These are phyloP conservation scores for Fusarium ambrosium DNA, from an alignment of 2,329 filamentous ascomycete genomes.

Conservation along the genomic window DNA sequence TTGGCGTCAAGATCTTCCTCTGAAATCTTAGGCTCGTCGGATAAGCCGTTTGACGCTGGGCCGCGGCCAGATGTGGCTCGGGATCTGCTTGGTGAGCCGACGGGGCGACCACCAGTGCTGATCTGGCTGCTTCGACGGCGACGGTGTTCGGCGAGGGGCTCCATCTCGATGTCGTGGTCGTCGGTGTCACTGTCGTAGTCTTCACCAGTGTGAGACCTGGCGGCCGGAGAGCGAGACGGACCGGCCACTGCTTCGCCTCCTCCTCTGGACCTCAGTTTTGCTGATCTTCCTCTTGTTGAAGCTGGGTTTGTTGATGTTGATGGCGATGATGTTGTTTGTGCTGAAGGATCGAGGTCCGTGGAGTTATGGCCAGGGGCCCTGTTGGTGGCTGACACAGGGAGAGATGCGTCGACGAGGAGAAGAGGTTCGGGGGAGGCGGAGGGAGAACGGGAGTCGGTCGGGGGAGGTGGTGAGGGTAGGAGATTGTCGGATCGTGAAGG, in stretches of 20 bases:
- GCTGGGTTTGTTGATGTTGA: constrained; percentile 21
- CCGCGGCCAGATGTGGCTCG: constrained; percentile 39
- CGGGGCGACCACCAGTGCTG: constrained; percentile 52
- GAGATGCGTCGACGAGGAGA: constrained; percentile 25
- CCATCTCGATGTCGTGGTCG: constrained; percentile 68
- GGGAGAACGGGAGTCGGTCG: constrained; percentile 26
- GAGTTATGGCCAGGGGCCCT: background rate
- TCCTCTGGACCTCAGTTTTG: constrained; percentile 19
- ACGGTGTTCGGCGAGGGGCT: constrained; percentile 66
- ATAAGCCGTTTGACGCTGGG: constrained; percentile 44
- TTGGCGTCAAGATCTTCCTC: constrained; percentile 56
- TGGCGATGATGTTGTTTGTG: constrained; percentile 20
- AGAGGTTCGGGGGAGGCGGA: constrained; percentile 21
- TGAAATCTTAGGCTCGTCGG: constrained; percentile 61
- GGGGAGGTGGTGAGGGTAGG: constrained; percentile 22
- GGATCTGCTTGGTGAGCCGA: constrained; percentile 46
- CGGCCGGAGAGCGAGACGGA: constrained; percentile 28
- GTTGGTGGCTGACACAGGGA: constrained; percentile 14
- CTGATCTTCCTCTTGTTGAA: constrained; percentile 15
- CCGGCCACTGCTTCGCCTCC: constrained; percentile 35
- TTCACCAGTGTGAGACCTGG: constrained; percentile 31
- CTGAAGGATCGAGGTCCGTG: constrained; percentile 13
- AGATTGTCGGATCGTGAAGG: constrained; percentile 34
- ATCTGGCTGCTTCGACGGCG: constrained; percentile 69
- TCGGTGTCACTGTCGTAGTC: constrained; percentile 56